These are phyloP conservation scores for Apiospora sp. DNA, from an alignment of 2,329 filamentous ascomycete species.

Conservation along the genomic window DNA sequence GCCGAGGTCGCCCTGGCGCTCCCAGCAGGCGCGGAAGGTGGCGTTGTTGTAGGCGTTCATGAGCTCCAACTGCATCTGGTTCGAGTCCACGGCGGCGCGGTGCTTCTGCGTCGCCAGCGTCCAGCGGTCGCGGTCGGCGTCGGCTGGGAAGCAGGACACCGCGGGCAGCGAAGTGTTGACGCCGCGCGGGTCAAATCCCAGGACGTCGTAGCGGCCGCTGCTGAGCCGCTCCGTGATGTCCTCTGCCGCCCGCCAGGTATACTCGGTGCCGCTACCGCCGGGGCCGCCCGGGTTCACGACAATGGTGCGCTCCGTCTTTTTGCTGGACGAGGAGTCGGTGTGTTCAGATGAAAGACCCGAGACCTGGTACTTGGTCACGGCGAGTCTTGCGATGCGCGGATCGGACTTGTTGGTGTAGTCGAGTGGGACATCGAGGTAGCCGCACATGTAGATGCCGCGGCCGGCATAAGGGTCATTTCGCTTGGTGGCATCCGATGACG, in stretches of 20 bases:
- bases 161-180: constrained; percentile 57
- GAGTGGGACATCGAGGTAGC: constrained; percentile 56
- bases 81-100: constrained; percentile 45
- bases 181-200: constrained; percentile 64
- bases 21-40: constrained; percentile 51
- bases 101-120: constrained; percentile 48
- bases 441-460: constrained; percentile 56
- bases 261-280: constrained; percentile 55
- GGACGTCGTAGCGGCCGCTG: constrained; percentile 52
- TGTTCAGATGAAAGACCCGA: constrained; percentile 48
- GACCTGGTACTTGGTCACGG: constrained; percentile 59
- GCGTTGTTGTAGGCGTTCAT: constrained; percentile 57
- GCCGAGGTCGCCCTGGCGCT: constrained; percentile 52
- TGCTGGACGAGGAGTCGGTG: constrained; percentile 38
- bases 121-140: constrained; percentile 57
- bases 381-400: constrained; percentile 52
- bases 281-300: constrained; percentile 60
- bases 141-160: constrained; percentile 54
- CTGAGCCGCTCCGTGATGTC: constrained; percentile 50
- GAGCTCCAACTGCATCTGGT: constrained; percentile 49
- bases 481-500: constrained; percentile 5
- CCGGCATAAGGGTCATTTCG: constrained; percentile 44
- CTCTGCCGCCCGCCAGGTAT: constrained; percentile 49
- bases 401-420: constrained; percentile 57
- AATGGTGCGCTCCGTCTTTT: constrained; percentile 54